Evolutionary conservation across 2,329 filamentous ascomycete genomes (phyloP).

Genomic region (Epichloe sibirici): DNA sequence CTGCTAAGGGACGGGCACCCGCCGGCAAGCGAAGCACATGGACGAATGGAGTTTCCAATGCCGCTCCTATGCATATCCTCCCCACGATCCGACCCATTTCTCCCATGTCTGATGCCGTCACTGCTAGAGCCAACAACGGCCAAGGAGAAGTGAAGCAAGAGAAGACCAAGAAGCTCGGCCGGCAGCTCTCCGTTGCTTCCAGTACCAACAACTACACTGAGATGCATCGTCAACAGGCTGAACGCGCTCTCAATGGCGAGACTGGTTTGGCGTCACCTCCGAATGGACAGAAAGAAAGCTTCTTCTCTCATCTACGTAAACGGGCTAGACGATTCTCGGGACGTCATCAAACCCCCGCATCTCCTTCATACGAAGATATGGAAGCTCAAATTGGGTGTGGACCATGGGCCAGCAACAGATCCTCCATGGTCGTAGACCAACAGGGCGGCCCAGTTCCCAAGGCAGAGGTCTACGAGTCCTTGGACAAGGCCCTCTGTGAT

Average conservation of each 20-base stretch:
- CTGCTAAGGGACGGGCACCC: constrained; percentile 26
- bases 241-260: constrained; percentile 77
- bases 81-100: constrained; percentile 92
- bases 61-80: constrained; percentile 87
- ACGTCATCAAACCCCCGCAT: constrained; percentile 70
- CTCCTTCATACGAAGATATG: constrained; percentile 71
- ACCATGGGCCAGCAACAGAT: constrained; percentile 77
- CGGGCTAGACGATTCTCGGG: constrained; percentile 86
- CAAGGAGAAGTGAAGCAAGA: constrained; percentile 39
- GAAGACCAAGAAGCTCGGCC: constrained; percentile 82
- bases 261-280: constrained; percentile 64
- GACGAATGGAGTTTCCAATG: constrained; percentile 70
- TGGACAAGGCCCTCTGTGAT: constrained; percentile 46
- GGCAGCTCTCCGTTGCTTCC: constrained; percentile 85
- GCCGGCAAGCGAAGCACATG: constrained; percentile 81
- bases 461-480: constrained; percentile 45
- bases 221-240: constrained; percentile 78
- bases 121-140: constrained; percentile 68
- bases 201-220: constrained; percentile 89
- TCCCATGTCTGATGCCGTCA: constrained; percentile 88
- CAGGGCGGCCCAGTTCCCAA: constrained; percentile 37
- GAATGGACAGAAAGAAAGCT: constrained; percentile 79
- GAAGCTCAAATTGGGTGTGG: constrained; percentile 88
- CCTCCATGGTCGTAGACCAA: constrained; percentile 66
- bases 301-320: constrained; percentile 95